Conservation (phyloP, 257 asterid species). For the Phtheirospermum japonicum region DNA sequence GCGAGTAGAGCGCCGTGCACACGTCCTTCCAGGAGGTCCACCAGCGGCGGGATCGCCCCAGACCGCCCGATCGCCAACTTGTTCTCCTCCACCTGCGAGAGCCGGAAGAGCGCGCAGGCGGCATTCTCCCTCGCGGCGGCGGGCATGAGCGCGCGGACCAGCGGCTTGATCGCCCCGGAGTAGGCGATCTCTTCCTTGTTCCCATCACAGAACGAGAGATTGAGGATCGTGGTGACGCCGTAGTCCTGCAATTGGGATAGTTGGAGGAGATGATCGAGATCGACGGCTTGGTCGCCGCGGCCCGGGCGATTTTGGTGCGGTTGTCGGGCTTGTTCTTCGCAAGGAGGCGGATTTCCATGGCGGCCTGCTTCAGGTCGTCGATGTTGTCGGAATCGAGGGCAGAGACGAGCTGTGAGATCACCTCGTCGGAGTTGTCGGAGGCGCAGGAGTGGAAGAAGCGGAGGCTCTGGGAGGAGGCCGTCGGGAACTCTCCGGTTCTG, state of each 20-base stretch:
- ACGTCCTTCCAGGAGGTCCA: constrained; percentile 85
- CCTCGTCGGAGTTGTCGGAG: constrained; percentile 65
- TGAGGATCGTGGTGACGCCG: constrained; percentile 83
- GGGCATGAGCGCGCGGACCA: too few relatives aligned
- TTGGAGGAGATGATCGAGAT: constrained; percentile 53
- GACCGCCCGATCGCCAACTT: too few relatives aligned
- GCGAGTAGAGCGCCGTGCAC: constrained; percentile 78
- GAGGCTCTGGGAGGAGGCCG: constrained; percentile 67
- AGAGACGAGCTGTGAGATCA: constrained; percentile 65
- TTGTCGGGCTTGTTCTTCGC: constrained; percentile 83
- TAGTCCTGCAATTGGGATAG: constrained; percentile 84
- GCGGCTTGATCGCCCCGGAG: too few relatives aligned
- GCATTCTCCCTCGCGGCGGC: too few relatives aligned
- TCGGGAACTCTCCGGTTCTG: constrained; percentile 83
- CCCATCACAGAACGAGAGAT: constrained; percentile 86
- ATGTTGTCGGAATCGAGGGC: constrained; percentile 50
- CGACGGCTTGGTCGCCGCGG: constrained; percentile 82
- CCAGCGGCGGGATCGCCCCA: too few relatives aligned
- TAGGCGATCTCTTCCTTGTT: too few relatives aligned
- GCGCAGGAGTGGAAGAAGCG: constrained; percentile 65
- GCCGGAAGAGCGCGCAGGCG: too few relatives aligned
- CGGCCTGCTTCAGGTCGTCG: constrained; percentile 78
- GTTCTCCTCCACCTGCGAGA: too few relatives aligned
- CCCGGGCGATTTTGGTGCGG: constrained; percentile 73
- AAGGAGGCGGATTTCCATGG: constrained; percentile 74